A percentile compares a stretch with the other conserved stretches of the same genome.
Evolutionary conservation across 2,329 filamentous ascomycete species (phyloP).

Genomic region (Botryosphaeria agaves): DNA sequence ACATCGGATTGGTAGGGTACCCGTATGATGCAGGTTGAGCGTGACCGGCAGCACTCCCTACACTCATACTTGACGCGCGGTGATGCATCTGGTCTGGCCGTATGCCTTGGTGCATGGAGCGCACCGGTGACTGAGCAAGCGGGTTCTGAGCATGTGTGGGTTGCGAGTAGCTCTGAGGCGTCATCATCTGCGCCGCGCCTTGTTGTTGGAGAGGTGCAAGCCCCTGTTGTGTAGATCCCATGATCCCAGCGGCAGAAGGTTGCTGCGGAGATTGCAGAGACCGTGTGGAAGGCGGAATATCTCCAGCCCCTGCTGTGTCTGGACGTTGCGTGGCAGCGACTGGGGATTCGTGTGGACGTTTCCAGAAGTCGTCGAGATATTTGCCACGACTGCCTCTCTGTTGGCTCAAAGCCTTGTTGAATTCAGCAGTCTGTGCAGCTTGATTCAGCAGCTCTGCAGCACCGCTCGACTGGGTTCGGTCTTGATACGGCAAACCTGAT

Average conservation of each 20-base stretch:
- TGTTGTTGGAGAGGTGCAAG: slow-evolving; percentile 39
- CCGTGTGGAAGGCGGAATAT: slow-evolving; percentile 22
- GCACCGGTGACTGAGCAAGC: slow-evolving; percentile 55
- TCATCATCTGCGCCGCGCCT: slow-evolving; percentile 44
- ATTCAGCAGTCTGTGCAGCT: slow-evolving; percentile 76
- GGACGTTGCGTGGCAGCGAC: slow-evolving; percentile 34
- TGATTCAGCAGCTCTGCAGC: slow-evolving; percentile 69
- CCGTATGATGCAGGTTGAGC: slow-evolving; percentile 27
- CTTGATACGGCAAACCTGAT: slow-evolving; percentile 72
- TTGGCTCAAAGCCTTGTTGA: slow-evolving; percentile 68
- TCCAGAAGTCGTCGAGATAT: slow-evolving; percentile 69
- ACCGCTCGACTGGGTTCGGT: slow-evolving; percentile 61
- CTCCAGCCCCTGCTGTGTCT: slow-evolving; percentile 20
- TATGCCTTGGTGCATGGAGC: slow-evolving; percentile 46
- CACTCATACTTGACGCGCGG: slow-evolving; percentile 40
- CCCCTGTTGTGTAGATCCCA: slow-evolving; percentile 37
- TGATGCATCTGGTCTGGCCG: slow-evolving; percentile 46
- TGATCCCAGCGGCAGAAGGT: slow-evolving; percentile 39
- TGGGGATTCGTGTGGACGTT: slow-evolving; percentile 58
- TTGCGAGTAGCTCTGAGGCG: slow-evolving; percentile 49
- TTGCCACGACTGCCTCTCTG: slow-evolving; percentile 64
- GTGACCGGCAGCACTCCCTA: slow-evolving; percentile 20
- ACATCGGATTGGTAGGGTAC: slow-evolving; percentile 29
- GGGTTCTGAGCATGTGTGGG: slow-evolving; percentile 54
- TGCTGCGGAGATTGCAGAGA: slow-evolving; percentile 32